These are phyloP conservation scores for Coemansia sp. DNA, from an alignment of 192 early-diverging fungal species.

Conservation along the genomic window DNA sequence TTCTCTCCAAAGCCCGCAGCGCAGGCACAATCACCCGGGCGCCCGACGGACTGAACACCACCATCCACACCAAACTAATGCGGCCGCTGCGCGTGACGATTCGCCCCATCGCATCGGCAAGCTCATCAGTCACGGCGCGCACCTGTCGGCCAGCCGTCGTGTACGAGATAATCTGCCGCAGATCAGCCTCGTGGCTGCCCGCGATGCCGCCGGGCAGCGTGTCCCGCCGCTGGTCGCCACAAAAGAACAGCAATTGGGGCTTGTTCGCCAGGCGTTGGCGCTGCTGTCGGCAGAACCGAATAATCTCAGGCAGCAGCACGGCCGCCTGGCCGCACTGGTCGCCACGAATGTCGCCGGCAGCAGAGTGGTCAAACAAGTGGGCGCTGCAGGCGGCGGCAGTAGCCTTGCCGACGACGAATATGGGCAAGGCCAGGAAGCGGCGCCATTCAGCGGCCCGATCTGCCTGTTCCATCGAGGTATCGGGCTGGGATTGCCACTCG, in stretches of 20 bases:
- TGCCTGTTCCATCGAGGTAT: background rate
- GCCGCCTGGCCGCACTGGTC: conserved; percentile 21
- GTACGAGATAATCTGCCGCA: conserved; percentile 25
- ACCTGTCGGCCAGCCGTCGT: conserved; percentile 17
- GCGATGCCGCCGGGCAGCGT: conserved; percentile 31
- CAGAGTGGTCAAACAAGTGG: background rate
- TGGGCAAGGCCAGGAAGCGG: conserved; percentile 11
- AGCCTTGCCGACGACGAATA: conserved; percentile 43
- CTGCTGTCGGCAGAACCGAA: conserved; percentile 15
- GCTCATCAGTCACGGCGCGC: background rate
- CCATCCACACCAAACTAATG: conserved; percentile 23
- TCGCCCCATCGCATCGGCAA: conserved; percentile 7
- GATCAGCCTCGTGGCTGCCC: conserved; percentile 16
- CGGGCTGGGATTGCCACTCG: conserved; percentile 3
- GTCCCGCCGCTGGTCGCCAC: conserved; percentile 37
- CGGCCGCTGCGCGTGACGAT: background rate
- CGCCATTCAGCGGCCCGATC: conserved; percentile 10
- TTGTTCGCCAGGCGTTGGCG: background rate
- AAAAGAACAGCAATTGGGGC: conserved; percentile 30
- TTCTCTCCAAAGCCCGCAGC: background rate
- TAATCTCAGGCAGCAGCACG: conserved; percentile 20
- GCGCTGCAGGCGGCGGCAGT: conserved; percentile 16
- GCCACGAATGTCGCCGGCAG: conserved; percentile 10
- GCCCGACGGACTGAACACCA: conserved; percentile 46
- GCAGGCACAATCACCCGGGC: conserved; percentile 33